phyloP scores from a whole-genome alignment of 306 rosid genomes.

The Notholithocarpus densiflorus region DNA sequence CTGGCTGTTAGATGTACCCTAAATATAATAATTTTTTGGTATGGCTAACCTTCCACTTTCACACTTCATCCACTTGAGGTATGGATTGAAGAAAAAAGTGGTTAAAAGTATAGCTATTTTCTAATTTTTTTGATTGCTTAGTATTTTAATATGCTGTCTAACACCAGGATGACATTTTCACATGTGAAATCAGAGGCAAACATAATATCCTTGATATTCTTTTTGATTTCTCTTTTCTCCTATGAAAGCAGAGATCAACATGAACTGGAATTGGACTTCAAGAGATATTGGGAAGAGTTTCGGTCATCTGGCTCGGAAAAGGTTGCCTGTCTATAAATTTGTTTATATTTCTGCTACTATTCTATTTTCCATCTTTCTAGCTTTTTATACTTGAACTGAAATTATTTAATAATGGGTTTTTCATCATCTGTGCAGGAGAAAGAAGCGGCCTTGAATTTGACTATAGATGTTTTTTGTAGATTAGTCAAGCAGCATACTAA shows the following conservation, averaged over 20 bases:
- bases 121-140: neutral
- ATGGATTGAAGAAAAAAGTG: neutral
- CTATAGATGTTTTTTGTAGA: constrained; percentile 96
- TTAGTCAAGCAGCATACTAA: constrained; percentile 89
- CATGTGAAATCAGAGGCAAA: neutral
- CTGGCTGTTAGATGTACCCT: neutral
- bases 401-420: constrained; percentile 22
- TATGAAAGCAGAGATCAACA: constrained; percentile 74
- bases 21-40: neutral
- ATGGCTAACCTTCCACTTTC: neutral
- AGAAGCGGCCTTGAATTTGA: constrained; percentile 91
- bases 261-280: constrained; percentile 99
- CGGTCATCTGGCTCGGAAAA: constrained; percentile 98
- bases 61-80: neutral
- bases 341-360: neutral
- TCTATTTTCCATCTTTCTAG: constrained; percentile 3
- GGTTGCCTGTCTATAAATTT: constrained; percentile 42
- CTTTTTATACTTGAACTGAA: constrained; percentile 1
- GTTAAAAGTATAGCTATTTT: neutral
- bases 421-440: constrained; percentile 75
- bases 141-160: neutral
- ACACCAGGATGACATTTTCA: neutral
- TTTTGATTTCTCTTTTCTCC: constrained; percentile 5
- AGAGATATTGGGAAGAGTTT: constrained; percentile 98
- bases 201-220: neutral